Evolutionary conservation across 495 filamentous ascomycete genomes (phyloP).

Genomic region (Xylaria curta): DNA sequence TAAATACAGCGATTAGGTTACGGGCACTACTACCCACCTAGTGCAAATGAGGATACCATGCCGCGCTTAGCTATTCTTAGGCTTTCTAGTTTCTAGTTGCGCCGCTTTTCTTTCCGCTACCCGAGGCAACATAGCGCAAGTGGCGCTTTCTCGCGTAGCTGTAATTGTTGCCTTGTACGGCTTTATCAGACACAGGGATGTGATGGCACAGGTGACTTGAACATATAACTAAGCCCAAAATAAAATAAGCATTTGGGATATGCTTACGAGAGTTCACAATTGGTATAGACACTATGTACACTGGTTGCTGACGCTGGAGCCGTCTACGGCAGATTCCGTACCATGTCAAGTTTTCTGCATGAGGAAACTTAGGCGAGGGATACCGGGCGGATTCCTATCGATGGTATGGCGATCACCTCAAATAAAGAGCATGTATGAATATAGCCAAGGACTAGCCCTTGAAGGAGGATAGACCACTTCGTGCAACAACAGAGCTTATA

Average conservation of each 20-base stretch:
- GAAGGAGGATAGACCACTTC: too few relatives aligned
- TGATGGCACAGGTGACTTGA: background rate
- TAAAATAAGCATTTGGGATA: background rate
- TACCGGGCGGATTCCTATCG: background rate
- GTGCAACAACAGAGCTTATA: too few relatives aligned
- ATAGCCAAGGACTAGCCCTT: too few relatives aligned
- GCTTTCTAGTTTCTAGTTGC: background rate
- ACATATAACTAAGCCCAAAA: background rate
- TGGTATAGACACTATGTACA: background rate
- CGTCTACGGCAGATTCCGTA: background rate
- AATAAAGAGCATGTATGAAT: too few relatives aligned
- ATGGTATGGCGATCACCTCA: background rate
- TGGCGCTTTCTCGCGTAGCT: background rate
- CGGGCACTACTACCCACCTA: background rate
- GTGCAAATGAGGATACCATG: background rate
- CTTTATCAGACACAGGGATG: background rate
- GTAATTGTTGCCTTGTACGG: background rate
- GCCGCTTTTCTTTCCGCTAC: background rate
- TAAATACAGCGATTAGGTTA: background rate
- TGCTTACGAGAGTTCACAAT: background rate
- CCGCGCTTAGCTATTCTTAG: background rate
- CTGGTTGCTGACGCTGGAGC: background rate
- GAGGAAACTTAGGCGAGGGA: background rate
- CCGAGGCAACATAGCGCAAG: background rate
- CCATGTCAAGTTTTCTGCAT: background rate